Evolutionary conservation across 2,329 filamentous ascomycete species (phyloP).

Genomic region (Curvularia eragrostidis): DNA sequence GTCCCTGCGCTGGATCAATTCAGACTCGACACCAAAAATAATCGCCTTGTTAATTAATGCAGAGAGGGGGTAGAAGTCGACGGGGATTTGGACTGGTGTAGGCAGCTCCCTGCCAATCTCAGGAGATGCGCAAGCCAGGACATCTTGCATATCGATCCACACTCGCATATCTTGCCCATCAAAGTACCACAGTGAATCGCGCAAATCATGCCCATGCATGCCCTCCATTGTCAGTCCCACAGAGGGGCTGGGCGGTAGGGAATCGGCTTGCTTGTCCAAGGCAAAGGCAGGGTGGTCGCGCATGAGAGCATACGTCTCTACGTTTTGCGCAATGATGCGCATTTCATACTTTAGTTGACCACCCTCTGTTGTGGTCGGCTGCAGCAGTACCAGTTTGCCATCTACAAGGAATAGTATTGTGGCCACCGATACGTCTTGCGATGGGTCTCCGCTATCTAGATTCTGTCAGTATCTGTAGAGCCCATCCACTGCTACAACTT

Average conservation of each 20-base stretch:
- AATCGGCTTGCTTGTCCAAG: conserved; percentile 56
- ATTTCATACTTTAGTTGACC: conserved; percentile 96
- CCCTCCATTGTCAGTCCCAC: conserved; percentile 54
- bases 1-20: conserved; percentile 91
- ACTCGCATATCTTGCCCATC: conserved; percentile 84
- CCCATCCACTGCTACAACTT: conserved; percentile 36
- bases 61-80: conserved; percentile 97
- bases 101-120: conserved; percentile 74
- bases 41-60: conserved; percentile 88
- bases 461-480: conserved; percentile 24
- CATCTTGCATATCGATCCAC: conserved; percentile 88
- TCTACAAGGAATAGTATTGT: conserved; percentile 97
- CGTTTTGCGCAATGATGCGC: conserved; percentile 93
- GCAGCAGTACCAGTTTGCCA: conserved; percentile 90
- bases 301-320: conserved; percentile 94
- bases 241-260: conserved; percentile 58
- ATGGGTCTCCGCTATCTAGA: conserved; percentile 82
- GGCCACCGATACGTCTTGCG: conserved; percentile 91
- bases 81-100: conserved; percentile 74
- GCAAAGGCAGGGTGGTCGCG: conserved; percentile 73
- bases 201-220: conserved; percentile 64
- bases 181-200: conserved; percentile 93
- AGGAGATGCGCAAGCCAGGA: conserved; percentile 73
- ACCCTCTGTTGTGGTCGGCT: conserved; percentile 81
- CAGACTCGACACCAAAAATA: conserved; percentile 86